Percentiles rank a stretch among this genome's conserved stretches.
Evolutionary conservation across 768 basidiomycete species (phyloP).

Genomic region (Scleroderma bovista): DNA sequence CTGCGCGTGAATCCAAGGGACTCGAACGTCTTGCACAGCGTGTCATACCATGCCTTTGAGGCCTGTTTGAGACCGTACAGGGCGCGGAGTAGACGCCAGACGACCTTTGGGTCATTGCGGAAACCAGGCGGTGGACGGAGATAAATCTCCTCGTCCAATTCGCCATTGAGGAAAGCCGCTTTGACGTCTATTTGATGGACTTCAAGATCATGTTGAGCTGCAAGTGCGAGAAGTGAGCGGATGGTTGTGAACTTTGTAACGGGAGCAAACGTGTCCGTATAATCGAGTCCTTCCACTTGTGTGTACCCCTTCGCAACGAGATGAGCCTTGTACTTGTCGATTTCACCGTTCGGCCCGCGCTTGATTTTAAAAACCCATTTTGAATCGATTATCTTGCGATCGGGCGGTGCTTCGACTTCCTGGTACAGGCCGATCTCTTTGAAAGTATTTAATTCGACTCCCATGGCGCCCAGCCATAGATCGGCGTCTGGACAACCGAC

Average conservation of each 20-base stretch:
- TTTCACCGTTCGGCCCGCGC: conserved; percentile 15
- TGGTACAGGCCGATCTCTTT: background rate
- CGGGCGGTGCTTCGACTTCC: background rate
- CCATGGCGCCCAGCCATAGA: background rate
- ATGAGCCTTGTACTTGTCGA: conserved; percentile 32
- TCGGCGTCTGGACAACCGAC: background rate
- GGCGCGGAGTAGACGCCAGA: background rate
- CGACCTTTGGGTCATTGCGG: background rate
- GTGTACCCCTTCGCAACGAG: conserved; percentile 35
- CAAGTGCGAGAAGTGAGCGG: conserved; percentile 10
- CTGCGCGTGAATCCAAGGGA: background rate
- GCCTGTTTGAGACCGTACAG: conserved; percentile 5
- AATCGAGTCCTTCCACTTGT: conserved; percentile 30
- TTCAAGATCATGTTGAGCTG: background rate
- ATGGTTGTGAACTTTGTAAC: conserved; percentile 17
- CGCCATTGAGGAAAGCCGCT: no score
- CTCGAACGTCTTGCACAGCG: background rate
- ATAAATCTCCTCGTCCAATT: background rate
- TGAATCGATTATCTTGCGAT: background rate
- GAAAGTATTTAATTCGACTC: background rate
- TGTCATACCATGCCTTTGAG: conserved; percentile 1
- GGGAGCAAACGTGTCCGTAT: conserved; percentile 27
- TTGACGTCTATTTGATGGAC: no score
- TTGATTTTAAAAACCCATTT: background rate
- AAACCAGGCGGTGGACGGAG: background rate